These are phyloP conservation scores for Fusarium guadeloupense DNA, from an alignment of 2,329 filamentous ascomycete species.

Conservation along the genomic window DNA sequence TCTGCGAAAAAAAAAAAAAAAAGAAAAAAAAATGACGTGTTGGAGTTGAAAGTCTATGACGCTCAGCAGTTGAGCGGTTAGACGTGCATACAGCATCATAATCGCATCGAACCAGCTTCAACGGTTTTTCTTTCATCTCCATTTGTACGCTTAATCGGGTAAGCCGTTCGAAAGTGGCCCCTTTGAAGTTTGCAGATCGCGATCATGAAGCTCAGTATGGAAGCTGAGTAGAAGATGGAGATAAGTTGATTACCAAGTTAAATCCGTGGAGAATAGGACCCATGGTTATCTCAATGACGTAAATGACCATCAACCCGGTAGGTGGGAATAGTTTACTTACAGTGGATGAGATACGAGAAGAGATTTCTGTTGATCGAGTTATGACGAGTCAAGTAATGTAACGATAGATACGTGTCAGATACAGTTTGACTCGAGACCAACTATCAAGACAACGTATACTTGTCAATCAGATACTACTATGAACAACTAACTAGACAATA, in stretches of 20 bases:
- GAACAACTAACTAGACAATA: conserved; percentile 1
- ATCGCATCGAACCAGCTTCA: background rate
- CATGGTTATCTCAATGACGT: conserved; percentile 21
- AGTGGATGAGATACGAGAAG: background rate
- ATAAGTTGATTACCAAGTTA: background rate
- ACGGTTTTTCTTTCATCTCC: background rate
- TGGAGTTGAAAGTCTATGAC: conserved; percentile 21
- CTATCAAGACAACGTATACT: conserved; percentile 3
- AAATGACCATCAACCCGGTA: background rate
- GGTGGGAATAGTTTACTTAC: background rate
- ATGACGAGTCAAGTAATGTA: background rate
- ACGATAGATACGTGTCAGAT: background rate
- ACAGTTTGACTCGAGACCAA: background rate
- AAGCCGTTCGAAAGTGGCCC: background rate
- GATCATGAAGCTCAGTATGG: conserved; percentile 9
- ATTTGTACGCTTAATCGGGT: conserved; percentile 7
- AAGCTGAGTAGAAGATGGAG: conserved; percentile 14
- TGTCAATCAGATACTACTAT: conserved; percentile 20
- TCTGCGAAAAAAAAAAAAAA: too few species aligned
- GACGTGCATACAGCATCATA: conserved; percentile 4
- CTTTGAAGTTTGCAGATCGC: background rate
- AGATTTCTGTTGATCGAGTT: background rate
- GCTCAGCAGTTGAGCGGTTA: background rate
- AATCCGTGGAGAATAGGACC: conserved; percentile 4
- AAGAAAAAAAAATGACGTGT: conserved; percentile 25